Evolutionary conservation across 1,139 yeast genomes (phyloP).

Genomic region (Saccharomyces hybrid): DNA sequence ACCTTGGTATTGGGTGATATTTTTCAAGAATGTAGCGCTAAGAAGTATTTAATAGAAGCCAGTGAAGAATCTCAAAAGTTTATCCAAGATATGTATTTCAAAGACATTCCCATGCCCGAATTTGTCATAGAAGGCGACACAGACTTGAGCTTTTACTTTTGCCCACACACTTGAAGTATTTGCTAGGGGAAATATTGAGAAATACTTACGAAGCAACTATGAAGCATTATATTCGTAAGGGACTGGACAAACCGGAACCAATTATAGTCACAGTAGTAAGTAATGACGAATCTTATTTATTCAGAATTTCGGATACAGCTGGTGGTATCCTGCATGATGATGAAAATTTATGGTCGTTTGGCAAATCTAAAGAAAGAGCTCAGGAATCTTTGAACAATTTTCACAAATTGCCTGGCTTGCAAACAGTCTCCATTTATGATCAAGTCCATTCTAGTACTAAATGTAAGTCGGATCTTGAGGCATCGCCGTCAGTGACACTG

Average conservation of each 20-base stretch:
- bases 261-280: constrained; percentile 63
- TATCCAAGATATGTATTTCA: constrained; percentile 43
- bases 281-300: constrained; percentile 57
- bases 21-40: constrained; percentile 69
- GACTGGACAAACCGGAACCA: constrained; percentile 39
- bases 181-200: constrained; percentile 78
- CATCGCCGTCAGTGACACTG: constrained; percentile 4
- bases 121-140: constrained; percentile 59
- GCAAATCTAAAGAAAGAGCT: constrained; percentile 56
- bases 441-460: constrained; percentile 15
- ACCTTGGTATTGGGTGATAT: constrained; percentile 71
- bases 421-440: constrained; percentile 30
- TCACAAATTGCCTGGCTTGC: constrained; percentile 58
- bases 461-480: constrained; percentile 1
- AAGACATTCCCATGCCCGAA: constrained; percentile 59
- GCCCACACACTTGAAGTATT: constrained; percentile 76
- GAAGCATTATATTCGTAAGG: constrained; percentile 35
- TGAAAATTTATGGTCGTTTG: constrained; percentile 73
- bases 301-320: constrained; percentile 81
- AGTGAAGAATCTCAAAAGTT: constrained; percentile 45
- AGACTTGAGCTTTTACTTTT: constrained; percentile 68
- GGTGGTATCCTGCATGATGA: constrained; percentile 51
- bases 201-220: constrained; percentile 80
- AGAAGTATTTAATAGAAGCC: constrained; percentile 45
- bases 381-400: constrained; percentile 51